Conservation (phyloP, 768 basidiomycete genomes). For the Phanerodontia chrysosporium region DNA sequence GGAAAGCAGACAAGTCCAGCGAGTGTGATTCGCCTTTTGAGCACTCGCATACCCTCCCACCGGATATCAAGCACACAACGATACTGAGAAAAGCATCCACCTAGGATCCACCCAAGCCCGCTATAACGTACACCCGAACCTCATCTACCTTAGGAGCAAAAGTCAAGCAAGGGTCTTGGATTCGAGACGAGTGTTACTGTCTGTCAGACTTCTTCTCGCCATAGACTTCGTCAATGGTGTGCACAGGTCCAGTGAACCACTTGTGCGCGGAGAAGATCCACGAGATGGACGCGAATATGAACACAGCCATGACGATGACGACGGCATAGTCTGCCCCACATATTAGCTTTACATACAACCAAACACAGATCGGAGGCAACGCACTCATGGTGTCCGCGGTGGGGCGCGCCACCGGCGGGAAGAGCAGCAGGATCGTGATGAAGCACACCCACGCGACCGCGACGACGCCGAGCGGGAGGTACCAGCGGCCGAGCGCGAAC, state of each 20-base stretch:
- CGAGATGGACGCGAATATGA: constrained; percentile 57
- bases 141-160: too few relatives aligned
- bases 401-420: constrained; percentile 41
- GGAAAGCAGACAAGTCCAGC: too few relatives aligned
- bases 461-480: constrained; percentile 51
- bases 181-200: too few relatives aligned
- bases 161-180: too few relatives aligned
- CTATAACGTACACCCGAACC: too few relatives aligned
- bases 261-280: constrained; percentile 66
- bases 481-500: constrained; percentile 60
- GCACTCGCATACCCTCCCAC: too few relatives aligned
- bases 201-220: background rate
- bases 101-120: too few relatives aligned
- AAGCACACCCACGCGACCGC: constrained; percentile 68
- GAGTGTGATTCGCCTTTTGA: too few relatives aligned
- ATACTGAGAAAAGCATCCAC: too few relatives aligned
- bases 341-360: too few relatives aligned
- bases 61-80: too few relatives aligned
- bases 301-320: constrained; percentile 60
- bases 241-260: constrained; percentile 69
- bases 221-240: constrained; percentile 26
- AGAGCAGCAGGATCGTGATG: constrained; percentile 54
- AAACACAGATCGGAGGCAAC: background rate
- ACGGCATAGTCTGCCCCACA: constrained; percentile 59
- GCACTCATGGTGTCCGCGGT: constrained; percentile 51